Evolutionary conservation across 179 eudicot species (phyloP), one percentile per base, ranked within the genome.

Genomic region (Nepenthes alata): DNA sequence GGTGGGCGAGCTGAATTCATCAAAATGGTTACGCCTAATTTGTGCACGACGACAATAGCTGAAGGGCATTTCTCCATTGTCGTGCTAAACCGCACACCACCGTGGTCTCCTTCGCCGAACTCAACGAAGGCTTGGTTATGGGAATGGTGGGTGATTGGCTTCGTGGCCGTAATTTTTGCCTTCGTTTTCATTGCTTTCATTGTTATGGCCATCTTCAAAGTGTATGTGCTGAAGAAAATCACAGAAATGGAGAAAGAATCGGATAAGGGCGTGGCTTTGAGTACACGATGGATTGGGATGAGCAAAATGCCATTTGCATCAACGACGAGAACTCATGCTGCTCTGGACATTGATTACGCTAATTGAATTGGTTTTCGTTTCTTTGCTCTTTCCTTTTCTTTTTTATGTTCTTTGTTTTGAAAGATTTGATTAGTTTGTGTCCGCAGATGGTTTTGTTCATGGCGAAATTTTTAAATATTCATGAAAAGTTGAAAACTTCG

Each of bases 291-390:
- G 95, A 59, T 90, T 69, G 87, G 86, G 10, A 58, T 14, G 38
- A 85, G 83, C 59, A 85, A 61, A 78, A 74, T 90, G 83, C 97
- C 97, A 67, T 65, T 79, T 8, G 97, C 95, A 61, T 6, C 76
- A 35, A 74, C 76, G 36, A 74, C 86, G 57, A 80, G 97, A 81
- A 90, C 95, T 47, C 85, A 78, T 14, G 93, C 85, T 53, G 68
- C 52, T 13, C 62, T 89, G 67, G 89, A 87, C 61, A 68, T 80
- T 67, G 83, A 76, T 61, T 78, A 68, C 53, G 69, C 72, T 70
- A 84, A 87, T 73, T 86, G 67, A 73, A 53, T 45, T 35, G 8
- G 37, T 35, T 2, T 52, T 14, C 58, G 0, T 14, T 15, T 14
- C 58, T 0, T 14, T 15, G 64, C 47, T 45, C 51, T 1, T 37